Percentiles rank a stretch among this genome's conserved stretches.
These are phyloP conservation scores for Nemania diffusa DNA, from an alignment of 2,329 filamentous ascomycete species.

Conservation along the genomic window DNA sequence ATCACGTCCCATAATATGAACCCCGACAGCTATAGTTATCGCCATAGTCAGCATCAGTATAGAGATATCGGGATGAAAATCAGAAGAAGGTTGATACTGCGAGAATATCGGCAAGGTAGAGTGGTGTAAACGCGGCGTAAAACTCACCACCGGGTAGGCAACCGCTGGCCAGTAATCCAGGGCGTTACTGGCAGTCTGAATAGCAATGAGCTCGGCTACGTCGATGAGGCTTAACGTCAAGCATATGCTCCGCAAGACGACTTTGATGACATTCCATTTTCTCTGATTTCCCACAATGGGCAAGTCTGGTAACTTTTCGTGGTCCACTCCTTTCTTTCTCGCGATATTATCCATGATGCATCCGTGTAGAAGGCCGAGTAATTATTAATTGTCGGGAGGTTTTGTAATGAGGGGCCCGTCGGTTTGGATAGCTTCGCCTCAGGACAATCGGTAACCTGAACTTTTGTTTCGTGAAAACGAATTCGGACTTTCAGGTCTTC, in stretches of 20 bases:
- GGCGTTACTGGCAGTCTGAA: not conserved
- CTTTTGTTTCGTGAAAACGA: not conserved
- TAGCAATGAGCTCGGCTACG: constrained; percentile 27
- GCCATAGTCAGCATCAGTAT: constrained; percentile 4
- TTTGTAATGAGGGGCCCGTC: not conserved
- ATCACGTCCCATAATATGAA: constrained; percentile 42
- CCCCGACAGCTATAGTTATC: constrained; percentile 24
- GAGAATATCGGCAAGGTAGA: not conserved
- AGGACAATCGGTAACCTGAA: not conserved
- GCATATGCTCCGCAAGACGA: constrained; percentile 39
- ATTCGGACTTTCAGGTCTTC: constrained; percentile 8
- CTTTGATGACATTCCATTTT: constrained; percentile 43
- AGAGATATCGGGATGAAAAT: not conserved
- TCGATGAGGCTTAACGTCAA: constrained; percentile 29
- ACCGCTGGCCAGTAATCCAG: not conserved
- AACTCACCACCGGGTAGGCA: constrained; percentile 30
- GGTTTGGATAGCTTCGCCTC: constrained; percentile 2
- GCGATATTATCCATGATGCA: constrained; percentile 21
- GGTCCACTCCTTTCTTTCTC: constrained; percentile 7
- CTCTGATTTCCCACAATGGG: constrained; percentile 35
- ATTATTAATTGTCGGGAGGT: not conserved
- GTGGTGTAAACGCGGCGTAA: not conserved
- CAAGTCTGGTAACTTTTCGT: constrained; percentile 30
- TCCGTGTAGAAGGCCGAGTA: not conserved
- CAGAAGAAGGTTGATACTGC: not conserved